These are phyloP conservation scores for Speleostelium caveatum DNA, from an alignment of 78 protist species.

Conservation along the genomic window DNA sequence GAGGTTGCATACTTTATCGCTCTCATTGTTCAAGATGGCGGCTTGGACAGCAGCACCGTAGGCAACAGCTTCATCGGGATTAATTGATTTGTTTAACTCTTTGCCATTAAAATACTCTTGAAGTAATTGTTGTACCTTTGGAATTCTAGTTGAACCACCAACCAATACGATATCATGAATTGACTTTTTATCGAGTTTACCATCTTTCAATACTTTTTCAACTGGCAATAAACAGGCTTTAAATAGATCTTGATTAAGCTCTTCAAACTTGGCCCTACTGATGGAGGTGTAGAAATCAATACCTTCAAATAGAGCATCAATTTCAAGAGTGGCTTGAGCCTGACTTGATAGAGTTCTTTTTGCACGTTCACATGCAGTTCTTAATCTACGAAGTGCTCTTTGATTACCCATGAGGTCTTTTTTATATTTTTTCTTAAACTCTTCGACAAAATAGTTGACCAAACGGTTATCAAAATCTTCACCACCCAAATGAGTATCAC, in stretches of 20 bases:
- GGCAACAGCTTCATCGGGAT: constrained; percentile 99
- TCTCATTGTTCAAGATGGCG: constrained; percentile 91
- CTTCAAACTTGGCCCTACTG: constrained; percentile 99
- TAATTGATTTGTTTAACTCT: constrained; percentile 93
- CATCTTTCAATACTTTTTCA: constrained; percentile 92
- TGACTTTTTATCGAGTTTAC: constrained; percentile 87
- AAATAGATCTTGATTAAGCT: constrained; percentile 95
- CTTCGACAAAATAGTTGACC: constrained; percentile 88
- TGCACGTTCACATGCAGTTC: constrained; percentile 98
- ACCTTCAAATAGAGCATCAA: constrained; percentile 97
- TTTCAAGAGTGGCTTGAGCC: constrained; percentile 95
- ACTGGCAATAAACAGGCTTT: constrained; percentile 94
- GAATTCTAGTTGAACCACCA: constrained; percentile 99
- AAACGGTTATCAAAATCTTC: constrained; percentile 96
- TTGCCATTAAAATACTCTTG: constrained; percentile 98
- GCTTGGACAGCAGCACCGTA: constrained; percentile 99
- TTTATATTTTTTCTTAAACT: constrained; percentile 93
- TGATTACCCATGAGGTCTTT: constrained; percentile 82
- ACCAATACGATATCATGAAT: constrained; percentile 97
- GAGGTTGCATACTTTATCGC: constrained; percentile 38
- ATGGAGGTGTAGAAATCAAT: constrained; percentile 95
- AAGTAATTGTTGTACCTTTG: constrained; percentile 97
- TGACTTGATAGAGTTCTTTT: constrained; percentile 93
- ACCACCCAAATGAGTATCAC: constrained; percentile 98
- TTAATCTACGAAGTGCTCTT: constrained; percentile 93